Conservation (phyloP, 2,329 filamentous ascomycete genomes). For the Aspergillus clavatus region DNA sequence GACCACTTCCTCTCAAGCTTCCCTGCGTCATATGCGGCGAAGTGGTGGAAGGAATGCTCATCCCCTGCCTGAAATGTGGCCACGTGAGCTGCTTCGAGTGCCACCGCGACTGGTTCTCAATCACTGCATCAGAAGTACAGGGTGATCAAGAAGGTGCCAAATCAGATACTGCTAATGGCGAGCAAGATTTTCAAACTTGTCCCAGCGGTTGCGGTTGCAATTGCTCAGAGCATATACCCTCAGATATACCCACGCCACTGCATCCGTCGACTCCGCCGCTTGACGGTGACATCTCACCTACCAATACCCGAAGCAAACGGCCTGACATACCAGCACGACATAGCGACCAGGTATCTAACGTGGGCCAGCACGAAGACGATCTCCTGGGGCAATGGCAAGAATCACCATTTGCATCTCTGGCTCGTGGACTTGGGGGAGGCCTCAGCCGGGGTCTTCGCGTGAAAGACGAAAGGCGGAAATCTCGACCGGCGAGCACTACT, state of each 20-base stretch:
- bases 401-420: conserved; percentile 38
- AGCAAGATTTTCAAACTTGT: conserved; percentile 30
- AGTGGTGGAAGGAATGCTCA: conserved; percentile 41
- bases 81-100: conserved; percentile 46
- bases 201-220: conserved; percentile 46
- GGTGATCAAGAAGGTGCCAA: conserved; percentile 11
- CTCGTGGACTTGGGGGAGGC: conserved; percentile 39
- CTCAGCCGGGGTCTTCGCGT: conserved; percentile 37
- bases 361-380: conserved; percentile 30
- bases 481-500: conserved; percentile 9
- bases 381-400: conserved; percentile 32
- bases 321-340: conserved; percentile 11
- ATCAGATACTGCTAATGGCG: conserved; percentile 9
- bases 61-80: conserved; percentile 46
- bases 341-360: conserved; percentile 11
- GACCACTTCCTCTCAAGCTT: conserved; percentile 31
- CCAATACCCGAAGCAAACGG: conserved; percentile 14
- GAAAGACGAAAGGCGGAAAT: conserved; percentile 29
- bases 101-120: conserved; percentile 40
- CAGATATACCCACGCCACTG: conserved; percentile 30
- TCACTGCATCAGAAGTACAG: conserved; percentile 6
- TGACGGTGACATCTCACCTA: conserved; percentile 17
- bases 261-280: conserved; percentile 16
- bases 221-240: conserved; percentile 37
- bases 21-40: conserved; percentile 44